These are phyloP conservation scores for Apocynum venetum DNA, from an alignment of 257 asterid genomes.

Conservation along the genomic window DNA sequence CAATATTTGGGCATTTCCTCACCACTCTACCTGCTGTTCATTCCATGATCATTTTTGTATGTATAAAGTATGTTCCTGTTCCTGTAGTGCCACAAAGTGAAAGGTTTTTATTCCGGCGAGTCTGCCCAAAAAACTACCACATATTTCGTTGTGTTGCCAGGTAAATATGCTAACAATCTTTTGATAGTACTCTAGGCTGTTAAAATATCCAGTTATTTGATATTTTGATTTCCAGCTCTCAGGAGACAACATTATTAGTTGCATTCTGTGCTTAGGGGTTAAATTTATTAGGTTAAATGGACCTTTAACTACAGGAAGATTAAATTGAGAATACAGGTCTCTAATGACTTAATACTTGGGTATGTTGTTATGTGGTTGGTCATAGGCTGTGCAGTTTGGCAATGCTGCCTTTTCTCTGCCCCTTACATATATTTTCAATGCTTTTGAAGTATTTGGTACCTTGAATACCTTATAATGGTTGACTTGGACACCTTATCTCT, in stretches of 20 bases:
- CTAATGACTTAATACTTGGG: neutral
- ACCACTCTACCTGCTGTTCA: conserved; percentile 93
- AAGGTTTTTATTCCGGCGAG: conserved; percentile 86
- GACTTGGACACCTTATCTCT: neutral
- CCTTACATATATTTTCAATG: neutral
- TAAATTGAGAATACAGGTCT: neutral
- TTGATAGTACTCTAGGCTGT: neutral
- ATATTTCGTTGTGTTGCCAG: conserved; percentile 97
- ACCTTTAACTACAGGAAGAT: neutral
- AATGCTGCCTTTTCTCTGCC: neutral
- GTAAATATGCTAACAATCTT: conserved; percentile 34
- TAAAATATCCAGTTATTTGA: neutral
- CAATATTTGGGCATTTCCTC: conserved; percentile 90
- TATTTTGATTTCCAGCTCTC: neutral
- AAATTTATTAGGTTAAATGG: neutral
- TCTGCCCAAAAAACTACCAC: conserved; percentile 81
- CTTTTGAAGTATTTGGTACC: neutral
- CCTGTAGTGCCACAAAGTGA: conserved; percentile 86
- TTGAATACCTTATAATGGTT: neutral
- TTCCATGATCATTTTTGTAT: conserved; percentile 92
- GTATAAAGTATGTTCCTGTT: conserved; percentile 87
- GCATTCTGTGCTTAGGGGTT: neutral
- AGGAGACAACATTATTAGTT: neutral
- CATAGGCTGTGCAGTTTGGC: neutral
- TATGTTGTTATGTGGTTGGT: neutral